Conservation (phyloP, 2,329 filamentous ascomycete species). For the Stenocarpella maydis region DNA sequence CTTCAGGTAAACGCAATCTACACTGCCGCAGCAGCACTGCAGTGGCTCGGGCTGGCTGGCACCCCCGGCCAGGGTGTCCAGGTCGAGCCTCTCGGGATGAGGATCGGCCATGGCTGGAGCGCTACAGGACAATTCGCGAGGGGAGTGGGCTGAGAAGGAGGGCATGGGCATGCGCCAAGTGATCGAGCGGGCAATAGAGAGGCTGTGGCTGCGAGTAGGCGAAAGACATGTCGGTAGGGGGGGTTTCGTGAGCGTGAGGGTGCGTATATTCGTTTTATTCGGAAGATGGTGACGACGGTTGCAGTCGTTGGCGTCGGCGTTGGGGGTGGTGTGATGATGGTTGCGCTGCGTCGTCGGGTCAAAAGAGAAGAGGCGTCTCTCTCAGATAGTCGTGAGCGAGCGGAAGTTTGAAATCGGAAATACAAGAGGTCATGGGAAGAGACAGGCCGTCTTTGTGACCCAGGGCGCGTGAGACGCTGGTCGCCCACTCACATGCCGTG, state of each 20-base stretch:
- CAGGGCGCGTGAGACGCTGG: background rate
- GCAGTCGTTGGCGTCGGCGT: background rate
- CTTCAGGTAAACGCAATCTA: slow-evolving; percentile 80
- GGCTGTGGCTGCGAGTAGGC: slow-evolving; percentile 25
- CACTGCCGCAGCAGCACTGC: slow-evolving; percentile 85
- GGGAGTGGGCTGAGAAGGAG: background rate
- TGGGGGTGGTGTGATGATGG: background rate
- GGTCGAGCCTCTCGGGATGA: slow-evolving; percentile 28
- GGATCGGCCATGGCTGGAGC: slow-evolving; percentile 31
- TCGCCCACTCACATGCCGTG: slow-evolving; percentile 27
- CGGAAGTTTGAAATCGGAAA: background rate
- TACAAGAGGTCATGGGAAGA: background rate
- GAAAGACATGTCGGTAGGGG: slow-evolving; percentile 33
- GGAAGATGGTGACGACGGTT: background rate
- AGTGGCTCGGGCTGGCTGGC: slow-evolving; percentile 48
- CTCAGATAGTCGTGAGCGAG: slow-evolving; percentile 5
- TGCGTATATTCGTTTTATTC: background rate
- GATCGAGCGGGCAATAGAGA: slow-evolving; percentile 18
- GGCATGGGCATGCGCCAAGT: background rate
- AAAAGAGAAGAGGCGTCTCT: slow-evolving; percentile 2
- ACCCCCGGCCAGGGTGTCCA: slow-evolving; percentile 30
- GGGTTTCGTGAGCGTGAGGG: background rate
- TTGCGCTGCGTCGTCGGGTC: slow-evolving; percentile 9
- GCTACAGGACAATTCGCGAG: background rate
- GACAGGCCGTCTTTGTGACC: slow-evolving; percentile 1